These are phyloP conservation scores for Coemansia sp. DNA, from an alignment of 192 early-diverging fungal species.

Conservation along the genomic window DNA sequence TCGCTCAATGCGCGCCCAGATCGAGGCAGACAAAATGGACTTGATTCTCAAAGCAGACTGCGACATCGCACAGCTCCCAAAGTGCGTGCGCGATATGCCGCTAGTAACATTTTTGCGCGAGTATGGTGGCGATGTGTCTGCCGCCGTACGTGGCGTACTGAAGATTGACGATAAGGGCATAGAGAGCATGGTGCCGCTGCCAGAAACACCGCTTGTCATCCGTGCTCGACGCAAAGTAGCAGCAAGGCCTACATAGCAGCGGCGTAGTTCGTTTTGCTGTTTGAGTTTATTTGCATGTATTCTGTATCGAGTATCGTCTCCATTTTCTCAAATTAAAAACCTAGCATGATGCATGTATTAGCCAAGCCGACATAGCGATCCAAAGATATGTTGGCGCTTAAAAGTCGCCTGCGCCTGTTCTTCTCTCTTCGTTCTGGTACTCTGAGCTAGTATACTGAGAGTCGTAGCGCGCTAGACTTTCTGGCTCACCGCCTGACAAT, in stretches of 20 bases:
- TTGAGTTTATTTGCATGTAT: not conserved
- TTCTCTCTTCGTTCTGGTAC: conserved; percentile 38
- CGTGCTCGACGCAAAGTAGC: conserved; percentile 34
- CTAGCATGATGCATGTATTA: no score
- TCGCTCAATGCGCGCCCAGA: conserved; percentile 47
- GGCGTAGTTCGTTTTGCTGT: not conserved
- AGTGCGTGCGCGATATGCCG: conserved; percentile 49
- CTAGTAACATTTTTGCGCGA: conserved; percentile 43
- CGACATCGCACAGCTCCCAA: conserved; percentile 48
- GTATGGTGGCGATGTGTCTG: conserved; percentile 41
- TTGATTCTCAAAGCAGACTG: conserved; percentile 48
- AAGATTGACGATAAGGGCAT: conserved; percentile 19
- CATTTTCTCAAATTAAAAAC: no score
- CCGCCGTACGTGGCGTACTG: conserved; percentile 39
- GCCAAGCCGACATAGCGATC: not conserved
- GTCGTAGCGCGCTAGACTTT: conserved; percentile 20
- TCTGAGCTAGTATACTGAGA: conserved; percentile 48
- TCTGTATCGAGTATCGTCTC: not conserved
- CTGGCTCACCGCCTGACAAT: not conserved
- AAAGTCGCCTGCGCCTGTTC: conserved; percentile 9
- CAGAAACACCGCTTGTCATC: conserved; percentile 39
- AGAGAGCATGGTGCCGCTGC: conserved; percentile 20
- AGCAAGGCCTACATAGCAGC: conserved; percentile 10
- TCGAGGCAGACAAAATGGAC: conserved; percentile 45
- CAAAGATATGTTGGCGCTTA: not conserved